Evolutionary conservation across 306 rosid genomes (phyloP), one percentile per base, ranked within the genome.

Genomic region (Sicyos edulis): DNA sequence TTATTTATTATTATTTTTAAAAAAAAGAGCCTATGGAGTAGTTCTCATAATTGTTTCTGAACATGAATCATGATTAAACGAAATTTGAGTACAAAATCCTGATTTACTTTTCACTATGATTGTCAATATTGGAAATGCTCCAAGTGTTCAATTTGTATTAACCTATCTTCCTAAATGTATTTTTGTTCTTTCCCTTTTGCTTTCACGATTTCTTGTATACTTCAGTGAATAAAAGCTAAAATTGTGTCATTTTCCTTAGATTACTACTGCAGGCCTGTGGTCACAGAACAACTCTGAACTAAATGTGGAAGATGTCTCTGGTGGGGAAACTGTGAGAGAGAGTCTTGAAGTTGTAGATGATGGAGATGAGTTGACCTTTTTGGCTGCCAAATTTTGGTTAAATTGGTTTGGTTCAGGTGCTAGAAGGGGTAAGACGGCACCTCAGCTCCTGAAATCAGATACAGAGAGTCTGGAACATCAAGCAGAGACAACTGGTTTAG

Each of bases 181-280:
- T 26, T 9, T 34, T 12, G 55, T 71, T 71, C 64, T 20, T n/a
- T 11, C 3, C 5, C 56, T 54, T 55, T 42, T 8, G 12, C 62
- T 37, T 54, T 24, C 7, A 12, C 19, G 54, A 42, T 5, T 54
- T 19, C 21, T 55, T 10, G 1, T 68, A 4, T 57, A 44, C 40
- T 56, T 14, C 21, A 21, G 59, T 77, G 16, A 50, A 68, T 75
- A 74, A 77, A 40, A 66, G 10, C 76, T 62, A 7, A 40, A 71
- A 61, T 69, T 24, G 32, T 26, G 47, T 19, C 11, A 54, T 59
- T 54, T 72, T 67, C 42, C 73, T 70, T 75, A 95, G 99, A 86
- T 95, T 72, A 87, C 95, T 47, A 88, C 91, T 78, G 83, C 86
- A 19, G 95, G 99, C 74, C 76, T 91, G 82, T 95, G 97, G 99